Base-by-base conservation (phyloP, 208 protist species). In the Porcisia deanei region DNA sequence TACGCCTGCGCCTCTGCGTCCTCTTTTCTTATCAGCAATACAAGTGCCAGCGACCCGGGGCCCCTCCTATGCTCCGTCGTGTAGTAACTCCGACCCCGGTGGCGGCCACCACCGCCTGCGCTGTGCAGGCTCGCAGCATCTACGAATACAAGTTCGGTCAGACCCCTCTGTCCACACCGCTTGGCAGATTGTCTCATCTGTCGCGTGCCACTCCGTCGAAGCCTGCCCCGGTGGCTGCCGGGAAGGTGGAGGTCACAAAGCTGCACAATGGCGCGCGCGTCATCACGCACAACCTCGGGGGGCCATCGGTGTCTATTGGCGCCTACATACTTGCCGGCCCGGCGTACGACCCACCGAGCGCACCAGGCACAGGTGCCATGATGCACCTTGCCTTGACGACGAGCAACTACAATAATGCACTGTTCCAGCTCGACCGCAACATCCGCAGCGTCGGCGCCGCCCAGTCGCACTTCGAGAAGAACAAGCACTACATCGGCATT, bases 361-460 rank as follows among this genome's bases (percentile, higher is more conserved):
- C 81, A 76, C 93, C 93, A 8, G 93, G 93, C 58, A 73, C 89
- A 16, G 85, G 86, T 41, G 83, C 85, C 53, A 82, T 97, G 74
- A 81, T 97, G 86, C 93, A 95, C 81, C 77, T 89, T 16, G 88
- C 89, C 0, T 82, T 97, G 49, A 93, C 91, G 22, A 91, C 86
- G 67, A 92, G 86, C 71, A 96, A 94, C 84, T 94, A 85, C 82
- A 91, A 94, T 76, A 93, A 94, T 79, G 85, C 89, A 0, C 88
- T 94, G 55, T 95, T 94, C 76, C 89, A 94, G 86, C 77, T 97
- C 14, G 89, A 97, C 76, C 89, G 91, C 70, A 92, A 91, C 79
- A 88, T 95, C 52, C 89, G 88, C 61, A 92, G 88, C 76, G 85
- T 90, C 59, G 91, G 89, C 25, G 93, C 90, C 2, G 85, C 86